Conservation (phyloP, 2,329 filamentous ascomycete genomes). For the Arthroderma uncinatum region DNA sequence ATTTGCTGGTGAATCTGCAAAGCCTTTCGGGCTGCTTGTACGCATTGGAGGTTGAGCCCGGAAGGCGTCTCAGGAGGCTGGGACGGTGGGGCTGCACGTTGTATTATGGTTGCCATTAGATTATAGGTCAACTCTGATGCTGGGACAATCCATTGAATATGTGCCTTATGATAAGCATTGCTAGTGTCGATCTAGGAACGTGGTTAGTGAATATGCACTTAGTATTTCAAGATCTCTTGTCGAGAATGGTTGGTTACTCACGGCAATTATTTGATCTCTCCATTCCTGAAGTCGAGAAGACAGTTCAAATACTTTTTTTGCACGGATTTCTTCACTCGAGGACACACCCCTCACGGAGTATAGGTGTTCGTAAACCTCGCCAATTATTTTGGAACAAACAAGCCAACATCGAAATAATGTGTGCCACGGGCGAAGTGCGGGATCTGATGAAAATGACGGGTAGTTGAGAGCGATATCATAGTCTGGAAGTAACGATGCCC, state of each 20-base stretch:
- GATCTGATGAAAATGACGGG: constrained; percentile 19
- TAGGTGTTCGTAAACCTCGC: constrained; percentile 48
- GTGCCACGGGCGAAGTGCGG: constrained; percentile 28
- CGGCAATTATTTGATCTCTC: constrained; percentile 5
- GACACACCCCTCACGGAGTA: constrained; percentile 35
- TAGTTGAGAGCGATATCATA: constrained; percentile 47
- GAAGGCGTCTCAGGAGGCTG: constrained; percentile 18
- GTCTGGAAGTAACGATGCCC: constrained; percentile 47
- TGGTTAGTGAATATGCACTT: background rate
- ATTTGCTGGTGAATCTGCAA: constrained; percentile 26
- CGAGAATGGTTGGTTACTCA: background rate
- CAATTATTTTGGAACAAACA: constrained; percentile 45
- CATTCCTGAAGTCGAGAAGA: constrained; percentile 21
- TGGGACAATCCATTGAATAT: constrained; percentile 22
- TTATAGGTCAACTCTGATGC: constrained; percentile 29
- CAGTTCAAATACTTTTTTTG: constrained; percentile 21
- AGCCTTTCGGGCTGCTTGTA: constrained; percentile 28
- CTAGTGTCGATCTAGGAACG: constrained; percentile 13
- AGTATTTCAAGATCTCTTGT: background rate
- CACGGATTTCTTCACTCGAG: constrained; percentile 20
- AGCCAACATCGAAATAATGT: constrained; percentile 46
- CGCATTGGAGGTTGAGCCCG: constrained; percentile 29
- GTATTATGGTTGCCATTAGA: constrained; percentile 30
- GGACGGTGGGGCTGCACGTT: constrained; percentile 29
- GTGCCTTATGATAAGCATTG: constrained; percentile 14